A percentile compares a stretch with the other conserved stretches of the same genome.
Conservation (phyloP, 768 basidiomycete genomes). For the Dentipellis fragilis region DNA sequence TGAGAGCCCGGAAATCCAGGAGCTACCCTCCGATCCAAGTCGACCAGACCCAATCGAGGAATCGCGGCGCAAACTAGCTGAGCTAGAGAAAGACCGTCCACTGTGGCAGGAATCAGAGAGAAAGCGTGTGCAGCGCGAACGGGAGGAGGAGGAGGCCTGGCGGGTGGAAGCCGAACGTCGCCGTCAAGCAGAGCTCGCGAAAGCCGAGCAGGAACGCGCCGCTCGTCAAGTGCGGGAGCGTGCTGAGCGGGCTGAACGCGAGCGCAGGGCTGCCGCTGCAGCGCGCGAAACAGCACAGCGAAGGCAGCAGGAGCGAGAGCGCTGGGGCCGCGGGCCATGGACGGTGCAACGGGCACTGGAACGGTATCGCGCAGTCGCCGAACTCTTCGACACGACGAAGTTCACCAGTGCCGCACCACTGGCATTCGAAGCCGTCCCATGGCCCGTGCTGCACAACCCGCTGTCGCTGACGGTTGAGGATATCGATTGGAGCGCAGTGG, state of each 20-base stretch:
- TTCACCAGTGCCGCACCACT: constrained; percentile 44
- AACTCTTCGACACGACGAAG: constrained; percentile 52
- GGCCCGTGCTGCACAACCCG: constrained; percentile 61
- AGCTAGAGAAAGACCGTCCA: constrained; percentile 54
- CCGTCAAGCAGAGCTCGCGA: constrained; percentile 7
- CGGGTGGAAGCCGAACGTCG: constrained; percentile 16
- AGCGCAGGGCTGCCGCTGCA: constrained; percentile 13
- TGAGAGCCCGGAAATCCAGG: neutral
- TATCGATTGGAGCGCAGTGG: constrained; percentile 62
- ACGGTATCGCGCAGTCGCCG: constrained; percentile 49
- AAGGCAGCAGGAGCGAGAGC: constrained; percentile 36
- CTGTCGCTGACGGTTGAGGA: constrained; percentile 46
- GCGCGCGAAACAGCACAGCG: constrained; percentile 21
- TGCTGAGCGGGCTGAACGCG: constrained; percentile 23
- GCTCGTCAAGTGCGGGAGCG: constrained; percentile 11
- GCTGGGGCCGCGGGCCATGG: constrained; percentile 57
- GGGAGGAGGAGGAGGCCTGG: constrained; percentile 18
- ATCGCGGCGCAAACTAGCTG: constrained; percentile 56
- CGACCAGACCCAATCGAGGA: constrained; percentile 42
- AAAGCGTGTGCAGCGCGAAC: constrained; percentile 13
- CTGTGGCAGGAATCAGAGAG: constrained; percentile 49
- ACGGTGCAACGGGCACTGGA: constrained; percentile 57
- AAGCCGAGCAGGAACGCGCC: constrained; percentile 20
- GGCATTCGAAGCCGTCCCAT: constrained; percentile 57
- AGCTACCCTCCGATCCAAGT: constrained; percentile 7